These are phyloP conservation scores for Paxillus involutus DNA, from an alignment of 768 basidiomycete genomes.

Conservation along the genomic window DNA sequence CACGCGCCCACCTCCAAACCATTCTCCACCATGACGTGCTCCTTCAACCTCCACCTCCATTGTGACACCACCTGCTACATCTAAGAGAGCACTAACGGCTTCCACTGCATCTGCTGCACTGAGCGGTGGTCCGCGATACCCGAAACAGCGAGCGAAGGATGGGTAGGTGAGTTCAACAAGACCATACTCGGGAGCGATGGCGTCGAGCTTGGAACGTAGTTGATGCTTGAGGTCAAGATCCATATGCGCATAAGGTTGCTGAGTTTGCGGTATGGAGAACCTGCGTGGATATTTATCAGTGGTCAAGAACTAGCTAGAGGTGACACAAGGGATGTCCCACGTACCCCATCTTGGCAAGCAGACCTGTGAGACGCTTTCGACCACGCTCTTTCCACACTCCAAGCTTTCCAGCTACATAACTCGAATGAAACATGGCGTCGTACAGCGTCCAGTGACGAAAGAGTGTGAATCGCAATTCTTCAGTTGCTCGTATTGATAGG, in stretches of 20 bases:
- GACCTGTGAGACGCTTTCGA: conserved; percentile 81
- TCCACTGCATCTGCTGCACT: conserved; percentile 95
- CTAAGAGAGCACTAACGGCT: conserved; percentile 80
- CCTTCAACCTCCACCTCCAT: conserved; percentile 92
- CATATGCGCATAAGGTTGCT: conserved; percentile 94
- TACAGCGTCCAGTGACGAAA: conserved; percentile 98
- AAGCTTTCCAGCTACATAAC: conserved; percentile 91
- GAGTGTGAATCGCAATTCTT: conserved; percentile 92
- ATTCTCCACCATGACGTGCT: conserved; percentile 87
- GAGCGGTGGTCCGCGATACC: conserved; percentile 83
- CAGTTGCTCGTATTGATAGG: conserved; percentile 72
- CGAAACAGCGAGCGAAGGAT: conserved; percentile 90
- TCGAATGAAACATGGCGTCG: conserved; percentile 97
- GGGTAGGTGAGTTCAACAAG: conserved; percentile 92
- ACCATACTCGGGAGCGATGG: conserved; percentile 92
- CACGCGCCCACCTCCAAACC: conserved; percentile 83
- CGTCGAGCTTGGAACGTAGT: conserved; percentile 78
- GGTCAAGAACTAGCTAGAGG: neutral
- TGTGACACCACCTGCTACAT: conserved; percentile 87
- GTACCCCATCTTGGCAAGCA: conserved; percentile 98
- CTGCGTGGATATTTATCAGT: conserved; percentile 40
- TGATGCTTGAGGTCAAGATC: conserved; percentile 88
- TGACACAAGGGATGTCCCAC: conserved; percentile 17
- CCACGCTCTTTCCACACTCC: conserved; percentile 97
- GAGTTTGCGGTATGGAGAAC: conserved; percentile 91